phyloP scores from a whole-genome alignment of 257 asterid species.

The Petunia secreta region DNA sequence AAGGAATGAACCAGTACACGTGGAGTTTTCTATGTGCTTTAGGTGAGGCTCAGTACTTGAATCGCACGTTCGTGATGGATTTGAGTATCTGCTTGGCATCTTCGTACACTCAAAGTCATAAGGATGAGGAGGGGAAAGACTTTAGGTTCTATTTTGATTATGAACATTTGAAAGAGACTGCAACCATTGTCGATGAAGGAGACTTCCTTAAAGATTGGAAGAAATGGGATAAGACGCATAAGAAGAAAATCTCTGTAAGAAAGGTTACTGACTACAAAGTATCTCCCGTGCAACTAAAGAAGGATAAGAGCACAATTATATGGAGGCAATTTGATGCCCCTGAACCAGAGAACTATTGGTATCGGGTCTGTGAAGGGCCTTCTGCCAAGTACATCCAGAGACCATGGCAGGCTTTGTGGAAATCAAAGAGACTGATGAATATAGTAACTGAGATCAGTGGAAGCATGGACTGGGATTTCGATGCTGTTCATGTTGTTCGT shows the following conservation, averaged over 20 bases:
- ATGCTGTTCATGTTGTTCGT: constrained; percentile 88
- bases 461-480: constrained; percentile 98
- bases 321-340: constrained; percentile 79
- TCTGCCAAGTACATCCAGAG: constrained; percentile 74
- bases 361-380: constrained; percentile 93
- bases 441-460: constrained; percentile 92
- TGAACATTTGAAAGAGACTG: constrained; percentile 82
- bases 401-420: constrained; percentile 90
- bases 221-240: constrained; percentile 75
- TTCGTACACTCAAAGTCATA: constrained; percentile 60
- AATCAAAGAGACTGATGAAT: constrained; percentile 89
- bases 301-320: constrained; percentile 76
- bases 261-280: constrained; percentile 66
- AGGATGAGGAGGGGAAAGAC: constrained; percentile 91
- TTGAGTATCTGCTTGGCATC: constrained; percentile 81
- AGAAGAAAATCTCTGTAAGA: constrained; percentile 59
- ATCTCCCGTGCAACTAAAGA: constrained; percentile 71
- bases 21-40: constrained; percentile 98
- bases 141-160: constrained; percentile 91
- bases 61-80: constrained; percentile 94
- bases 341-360: constrained; percentile 94
- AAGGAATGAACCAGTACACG: constrained; percentile 85
- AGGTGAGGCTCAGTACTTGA: constrained; percentile 90
- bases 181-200: constrained; percentile 75
- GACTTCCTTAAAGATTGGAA: constrained; percentile 83